Base-by-base conservation (phyloP, 148 eudicot species). In the Cornus controversa region DNA sequence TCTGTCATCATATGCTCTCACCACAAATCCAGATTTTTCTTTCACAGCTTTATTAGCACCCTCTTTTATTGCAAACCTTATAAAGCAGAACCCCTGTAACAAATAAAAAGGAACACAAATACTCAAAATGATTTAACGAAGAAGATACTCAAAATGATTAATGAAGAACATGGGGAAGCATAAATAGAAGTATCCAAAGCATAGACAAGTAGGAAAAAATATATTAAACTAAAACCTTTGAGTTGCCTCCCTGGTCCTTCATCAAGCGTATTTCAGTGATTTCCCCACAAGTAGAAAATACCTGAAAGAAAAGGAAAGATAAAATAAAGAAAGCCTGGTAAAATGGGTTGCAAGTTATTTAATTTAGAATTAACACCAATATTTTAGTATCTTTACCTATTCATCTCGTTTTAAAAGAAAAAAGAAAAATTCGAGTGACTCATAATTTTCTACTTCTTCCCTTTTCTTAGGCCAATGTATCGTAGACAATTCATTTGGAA, bases 231-330 rank as follows among this genome's bases (percentile, higher is more conserved):
- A 66, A 73, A 78, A 88, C 91, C 94, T 87, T 90, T 34, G 80
- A 70, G 63, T 26, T 77, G 81, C 92, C 93, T 69, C 81, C 80
- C 16, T 79, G 84, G 80, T 92, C 93, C 85, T 85, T 88, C 70
- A 90, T 85, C 78, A 88, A 67, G 36, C 91, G 94, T 67, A 85
- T 70, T 69, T 88, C 93, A 77, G 83, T 20, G 45, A 88, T 85
- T 77, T 87, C 86, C n/a, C 93, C 96, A 62, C 91, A 92, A 54
- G 83, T 29, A 28, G 93, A 90, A 65, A 92, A 90, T 36, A 84
- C 80, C 96, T 91, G 83, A 67, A 79, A 77, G 75, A 68, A 70
- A 34, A 60, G 24, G 22, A 26, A 6, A 18, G 64, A 22, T 6
- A n/a, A 7, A 60, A 60, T 60, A 60, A 60, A 22, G 5, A 60